Percentiles rank a stretch among this genome's conserved stretches.
Evolutionary conservation across 2,329 filamentous ascomycete genomes (phyloP).

Genomic region (Xylaria sp.): DNA sequence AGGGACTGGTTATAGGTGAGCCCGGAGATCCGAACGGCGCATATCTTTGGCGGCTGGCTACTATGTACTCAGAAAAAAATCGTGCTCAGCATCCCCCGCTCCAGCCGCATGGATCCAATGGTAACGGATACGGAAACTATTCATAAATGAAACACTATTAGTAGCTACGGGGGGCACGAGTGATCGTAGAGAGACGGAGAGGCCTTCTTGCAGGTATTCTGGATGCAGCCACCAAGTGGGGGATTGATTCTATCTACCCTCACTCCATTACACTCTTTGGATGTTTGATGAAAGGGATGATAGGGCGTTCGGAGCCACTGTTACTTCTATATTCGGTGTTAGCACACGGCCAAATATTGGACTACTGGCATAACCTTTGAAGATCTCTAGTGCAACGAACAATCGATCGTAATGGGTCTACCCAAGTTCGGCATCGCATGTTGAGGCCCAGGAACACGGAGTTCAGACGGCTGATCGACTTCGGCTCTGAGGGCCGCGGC

Average conservation of each 20-base stretch:
- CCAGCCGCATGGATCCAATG: background rate
- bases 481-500: conserved; percentile 1
- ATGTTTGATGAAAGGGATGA: background rate
- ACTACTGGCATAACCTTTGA: background rate
- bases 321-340: background rate
- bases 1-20: background rate
- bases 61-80: background rate
- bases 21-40: conserved; percentile 5
- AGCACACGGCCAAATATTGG: no score
- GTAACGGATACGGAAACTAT: background rate
- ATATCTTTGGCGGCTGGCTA: background rate
- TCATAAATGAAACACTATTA: background rate
- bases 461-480: conserved; percentile 30
- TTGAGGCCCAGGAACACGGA: conserved; percentile 4
- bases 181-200: background rate
- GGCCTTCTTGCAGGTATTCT: background rate
- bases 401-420: background rate
- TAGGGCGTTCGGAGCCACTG: background rate
- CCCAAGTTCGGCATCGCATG: background rate
- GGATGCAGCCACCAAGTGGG: background rate
- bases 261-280: no score
- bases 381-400: background rate
- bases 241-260: background rate
- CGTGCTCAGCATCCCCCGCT: background rate
- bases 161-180: background rate